A percentile compares a stretch with the other conserved stretches of the same genome.
phyloP scores from a whole-genome alignment of 2,329 filamentous ascomycete species.

The Zasmidium cellare region DNA sequence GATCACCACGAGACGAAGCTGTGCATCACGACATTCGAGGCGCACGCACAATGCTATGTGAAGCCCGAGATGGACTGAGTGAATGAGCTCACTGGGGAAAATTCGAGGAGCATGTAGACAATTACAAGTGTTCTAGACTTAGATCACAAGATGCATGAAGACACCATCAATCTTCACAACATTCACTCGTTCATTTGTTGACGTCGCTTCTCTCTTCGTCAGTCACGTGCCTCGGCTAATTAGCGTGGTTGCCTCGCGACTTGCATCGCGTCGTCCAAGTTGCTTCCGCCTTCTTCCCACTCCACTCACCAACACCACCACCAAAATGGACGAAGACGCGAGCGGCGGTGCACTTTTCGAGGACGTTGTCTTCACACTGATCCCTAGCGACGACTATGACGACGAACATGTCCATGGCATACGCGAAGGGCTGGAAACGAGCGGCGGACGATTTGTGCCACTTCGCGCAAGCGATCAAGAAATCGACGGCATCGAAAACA shows the following conservation, averaged over 20 bases:
- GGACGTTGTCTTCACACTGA: conserved; percentile 43
- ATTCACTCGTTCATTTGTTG: neutral
- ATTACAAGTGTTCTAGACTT: too few relatives aligned
- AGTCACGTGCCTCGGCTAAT: neutral
- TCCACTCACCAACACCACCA: neutral
- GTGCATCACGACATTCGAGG: too few relatives aligned
- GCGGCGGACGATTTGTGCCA: conserved; percentile 50
- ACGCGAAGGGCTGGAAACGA: conserved; percentile 40
- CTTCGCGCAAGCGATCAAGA: conserved; percentile 40
- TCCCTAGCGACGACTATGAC: conserved; percentile 38
- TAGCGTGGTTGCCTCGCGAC: conserved; percentile 3
- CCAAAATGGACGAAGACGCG: conserved; percentile 19
- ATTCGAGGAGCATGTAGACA: too few relatives aligned
- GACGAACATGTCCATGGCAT: conserved; percentile 44
- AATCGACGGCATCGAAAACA: conserved; percentile 42
- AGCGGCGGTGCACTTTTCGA: conserved; percentile 36
- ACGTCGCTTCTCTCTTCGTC: neutral
- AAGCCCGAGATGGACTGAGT: too few relatives aligned
- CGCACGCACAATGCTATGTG: too few relatives aligned
- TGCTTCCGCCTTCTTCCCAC: neutral
- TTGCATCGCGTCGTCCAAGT: neutral
- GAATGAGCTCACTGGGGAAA: too few relatives aligned
- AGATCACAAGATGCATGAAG: too few relatives aligned
- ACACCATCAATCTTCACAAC: too few relatives aligned
- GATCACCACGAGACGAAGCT: too few relatives aligned